A percentile compares a stretch with the other conserved stretches of the same genome.
Conservation (phyloP, 768 basidiomycete species). For the Suillus decipiens region DNA sequence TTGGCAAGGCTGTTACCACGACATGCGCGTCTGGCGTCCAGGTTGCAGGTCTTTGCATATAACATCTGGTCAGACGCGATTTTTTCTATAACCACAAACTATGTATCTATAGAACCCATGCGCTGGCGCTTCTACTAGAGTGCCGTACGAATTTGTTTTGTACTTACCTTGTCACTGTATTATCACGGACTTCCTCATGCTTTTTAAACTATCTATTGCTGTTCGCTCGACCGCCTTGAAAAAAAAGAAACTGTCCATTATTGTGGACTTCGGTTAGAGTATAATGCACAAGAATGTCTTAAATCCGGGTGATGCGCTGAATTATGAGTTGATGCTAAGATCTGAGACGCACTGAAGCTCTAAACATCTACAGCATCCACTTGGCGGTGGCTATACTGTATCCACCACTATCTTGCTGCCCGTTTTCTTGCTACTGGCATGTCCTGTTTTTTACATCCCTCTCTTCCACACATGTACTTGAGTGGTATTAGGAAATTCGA, state of each 20-base stretch:
- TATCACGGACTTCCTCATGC: slow-evolving; percentile 18
- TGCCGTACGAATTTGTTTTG: slow-evolving; percentile 27
- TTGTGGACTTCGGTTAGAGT: neutral
- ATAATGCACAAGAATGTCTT: too few relatives aligned
- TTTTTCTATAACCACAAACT: slow-evolving; percentile 30
- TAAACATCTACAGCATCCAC: neutral
- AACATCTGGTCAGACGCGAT: slow-evolving; percentile 26
- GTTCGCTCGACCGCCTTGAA: neutral
- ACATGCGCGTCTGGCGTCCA: slow-evolving; percentile 28
- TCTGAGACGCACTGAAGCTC: neutral
- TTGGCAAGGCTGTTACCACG: slow-evolving; percentile 21
- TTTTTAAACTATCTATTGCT: slow-evolving; percentile 4
- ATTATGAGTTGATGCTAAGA: neutral
- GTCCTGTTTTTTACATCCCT: neutral
- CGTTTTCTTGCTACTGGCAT: neutral
- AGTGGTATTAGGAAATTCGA: neutral
- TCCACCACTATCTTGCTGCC: neutral
- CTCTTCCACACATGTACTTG: neutral
- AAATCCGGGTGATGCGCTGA: neutral
- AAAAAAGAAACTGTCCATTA: neutral
- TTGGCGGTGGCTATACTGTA: neutral
- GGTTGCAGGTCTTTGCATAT: slow-evolving; percentile 20
- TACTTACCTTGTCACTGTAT: slow-evolving; percentile 32
- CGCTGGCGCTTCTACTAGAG: slow-evolving; percentile 16
- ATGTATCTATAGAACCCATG: slow-evolving; percentile 30